Conservation (phyloP, 2,329 filamentous ascomycete genomes). For the Xylaria polymorpha region DNA sequence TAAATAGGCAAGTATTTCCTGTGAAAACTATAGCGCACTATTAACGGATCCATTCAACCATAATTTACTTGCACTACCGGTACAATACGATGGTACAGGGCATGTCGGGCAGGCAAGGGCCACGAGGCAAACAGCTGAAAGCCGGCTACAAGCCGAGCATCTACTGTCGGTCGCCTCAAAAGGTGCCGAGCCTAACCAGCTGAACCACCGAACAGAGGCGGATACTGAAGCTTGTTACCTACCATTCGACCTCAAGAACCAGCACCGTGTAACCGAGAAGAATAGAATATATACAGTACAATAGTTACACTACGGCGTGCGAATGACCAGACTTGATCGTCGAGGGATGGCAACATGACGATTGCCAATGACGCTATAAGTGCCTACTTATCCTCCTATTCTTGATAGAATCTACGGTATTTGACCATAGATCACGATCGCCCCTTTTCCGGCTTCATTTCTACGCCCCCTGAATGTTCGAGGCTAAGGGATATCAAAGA, state of each 20-base stretch:
- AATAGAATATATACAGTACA: not conserved
- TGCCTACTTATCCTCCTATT: not conserved
- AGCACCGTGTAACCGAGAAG: not conserved
- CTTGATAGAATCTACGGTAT: constrained; percentile 3
- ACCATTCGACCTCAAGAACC: constrained; percentile 1
- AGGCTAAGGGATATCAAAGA: not conserved
- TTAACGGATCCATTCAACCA: not conserved
- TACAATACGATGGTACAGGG: too few species aligned
- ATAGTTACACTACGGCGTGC: not conserved
- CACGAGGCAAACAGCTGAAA: constrained; percentile 32
- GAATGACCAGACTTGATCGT: constrained; percentile 4
- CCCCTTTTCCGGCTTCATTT: not conserved
- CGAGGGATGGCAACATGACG: constrained; percentile 6
- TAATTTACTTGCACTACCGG: not conserved
- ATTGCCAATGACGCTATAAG: not conserved
- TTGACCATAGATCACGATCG: constrained; percentile 9
- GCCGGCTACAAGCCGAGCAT: constrained; percentile 13
- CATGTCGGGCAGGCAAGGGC: constrained; percentile 4
- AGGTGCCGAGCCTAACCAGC: constrained; percentile 16
- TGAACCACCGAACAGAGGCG: constrained; percentile 5
- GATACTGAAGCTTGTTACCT: not conserved
- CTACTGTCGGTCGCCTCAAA: constrained; percentile 17
- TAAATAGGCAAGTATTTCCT: constrained; percentile 31
- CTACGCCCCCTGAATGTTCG: not conserved
- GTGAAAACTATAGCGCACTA: not conserved